These are phyloP conservation scores for Euphrasia confusa DNA, from an alignment of 257 asterid genomes.

Conservation along the genomic window DNA sequence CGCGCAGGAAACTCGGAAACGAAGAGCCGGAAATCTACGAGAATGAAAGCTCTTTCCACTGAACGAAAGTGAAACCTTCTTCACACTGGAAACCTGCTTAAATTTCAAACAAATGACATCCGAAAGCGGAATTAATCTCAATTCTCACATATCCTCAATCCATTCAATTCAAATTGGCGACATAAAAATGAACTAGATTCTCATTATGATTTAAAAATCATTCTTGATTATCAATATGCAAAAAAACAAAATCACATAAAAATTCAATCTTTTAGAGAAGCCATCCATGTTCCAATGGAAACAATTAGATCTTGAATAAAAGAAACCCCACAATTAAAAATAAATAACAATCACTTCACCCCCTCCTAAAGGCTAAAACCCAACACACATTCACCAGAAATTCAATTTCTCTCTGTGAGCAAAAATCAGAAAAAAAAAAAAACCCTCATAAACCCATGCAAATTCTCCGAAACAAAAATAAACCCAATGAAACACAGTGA, in stretches of 20 bases:
- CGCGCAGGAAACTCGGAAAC: conserved; percentile 56
- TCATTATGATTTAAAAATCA: too few species aligned
- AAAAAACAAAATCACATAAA: not conserved
- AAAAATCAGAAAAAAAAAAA: not conserved
- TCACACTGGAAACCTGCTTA: conserved; percentile 36
- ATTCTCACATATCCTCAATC: not conserved
- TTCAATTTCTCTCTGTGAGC: not conserved
- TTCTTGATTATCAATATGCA: not conserved
- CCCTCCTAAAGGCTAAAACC: conserved; percentile 12
- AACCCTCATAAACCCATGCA: conserved; percentile 17
- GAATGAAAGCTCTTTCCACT: conserved; percentile 40
- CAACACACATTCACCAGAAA: not conserved
- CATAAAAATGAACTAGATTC: not conserved
- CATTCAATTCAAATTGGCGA: not conserved
- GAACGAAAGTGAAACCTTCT: conserved; percentile 38
- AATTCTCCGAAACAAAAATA: not conserved
- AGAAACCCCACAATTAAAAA: not conserved
- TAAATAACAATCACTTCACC: not conserved
- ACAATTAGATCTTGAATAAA: not conserved
- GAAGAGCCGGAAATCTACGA: conserved; percentile 41
- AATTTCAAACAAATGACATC: conserved; percentile 1
- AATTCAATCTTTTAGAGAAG: not conserved
- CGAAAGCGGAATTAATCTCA: not conserved
- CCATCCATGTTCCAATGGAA: not conserved
- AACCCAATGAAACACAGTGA: conserved; percentile 17